Evolutionary conservation across 257 asterid genomes (phyloP).

Genomic region (Striga asiatica): DNA sequence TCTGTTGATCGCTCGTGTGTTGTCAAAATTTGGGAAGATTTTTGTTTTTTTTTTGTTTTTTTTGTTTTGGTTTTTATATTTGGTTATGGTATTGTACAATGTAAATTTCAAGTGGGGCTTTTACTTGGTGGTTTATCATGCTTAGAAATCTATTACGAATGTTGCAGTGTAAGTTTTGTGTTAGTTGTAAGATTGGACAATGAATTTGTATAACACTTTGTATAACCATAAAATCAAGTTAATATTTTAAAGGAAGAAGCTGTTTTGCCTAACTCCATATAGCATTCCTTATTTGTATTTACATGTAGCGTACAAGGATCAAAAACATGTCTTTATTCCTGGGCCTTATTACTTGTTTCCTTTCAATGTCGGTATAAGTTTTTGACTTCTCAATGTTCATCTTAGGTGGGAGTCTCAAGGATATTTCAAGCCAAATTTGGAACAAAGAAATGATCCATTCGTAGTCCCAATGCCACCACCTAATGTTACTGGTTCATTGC

Average conservation of each 20-base stretch:
- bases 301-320: background rate
- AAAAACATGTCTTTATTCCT: background rate
- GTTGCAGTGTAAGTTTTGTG: background rate
- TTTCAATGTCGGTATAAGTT: background rate
- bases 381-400: constrained; percentile 9
- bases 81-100: background rate
- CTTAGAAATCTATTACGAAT: background rate
- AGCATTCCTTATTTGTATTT: background rate
- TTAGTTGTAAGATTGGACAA: too few species aligned
- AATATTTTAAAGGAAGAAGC: too few species aligned
- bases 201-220: too few species aligned
- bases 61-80: background rate
- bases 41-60: constrained; percentile 4
- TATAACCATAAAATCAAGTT: too few species aligned
- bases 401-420: constrained; percentile 99
- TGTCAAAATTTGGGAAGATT: too few species aligned
- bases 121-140: background rate
- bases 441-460: constrained; percentile 64
- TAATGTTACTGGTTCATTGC: constrained; percentile 95
- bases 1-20: background rate
- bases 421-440: constrained; percentile 74
- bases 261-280: background rate
- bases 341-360: constrained; percentile 3
- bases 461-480: constrained; percentile 97
- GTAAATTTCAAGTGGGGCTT: background rate